phyloP scores from a whole-genome alignment of 2,329 filamentous ascomycete genomes.

The Aquanectria penicillioides region DNA sequence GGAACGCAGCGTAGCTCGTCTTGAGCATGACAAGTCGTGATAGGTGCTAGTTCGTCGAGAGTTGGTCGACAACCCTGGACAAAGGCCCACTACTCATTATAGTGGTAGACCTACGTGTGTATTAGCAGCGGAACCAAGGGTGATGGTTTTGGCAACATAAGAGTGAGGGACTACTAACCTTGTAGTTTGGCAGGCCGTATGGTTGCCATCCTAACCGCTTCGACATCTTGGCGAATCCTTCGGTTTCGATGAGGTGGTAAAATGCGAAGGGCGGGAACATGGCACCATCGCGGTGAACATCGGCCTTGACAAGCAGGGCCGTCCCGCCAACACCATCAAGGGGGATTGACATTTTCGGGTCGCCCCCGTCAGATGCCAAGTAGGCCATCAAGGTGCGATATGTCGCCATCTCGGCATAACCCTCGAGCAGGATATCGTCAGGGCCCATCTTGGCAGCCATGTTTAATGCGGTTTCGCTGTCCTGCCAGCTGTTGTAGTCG shows the following conservation, averaged over 20 bases:
- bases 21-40: slow-evolving; percentile 28
- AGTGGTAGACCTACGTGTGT: slow-evolving; percentile 78
- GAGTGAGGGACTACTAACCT: slow-evolving; percentile 66
- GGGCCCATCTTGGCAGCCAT: slow-evolving; percentile 83
- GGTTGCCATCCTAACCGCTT: slow-evolving; percentile 85
- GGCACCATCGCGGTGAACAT: slow-evolving; percentile 95
- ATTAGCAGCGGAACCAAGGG: slow-evolving; percentile 21
- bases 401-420: slow-evolving; percentile 92
- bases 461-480: slow-evolving; percentile 81
- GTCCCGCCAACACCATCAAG: slow-evolving; percentile 96
- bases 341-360: slow-evolving; percentile 71
- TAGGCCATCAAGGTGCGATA: slow-evolving; percentile 93
- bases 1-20: slow-evolving; percentile 16
- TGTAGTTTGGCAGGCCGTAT: slow-evolving; percentile 95
- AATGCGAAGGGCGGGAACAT: slow-evolving; percentile 99
- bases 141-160: background rate
- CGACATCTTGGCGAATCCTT: slow-evolving; percentile 98
- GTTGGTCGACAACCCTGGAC: slow-evolving; percentile 19
- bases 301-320: slow-evolving; percentile 91
- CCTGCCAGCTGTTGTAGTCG: slow-evolving; percentile 98
- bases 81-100: slow-evolving; percentile 75
- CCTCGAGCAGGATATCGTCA: slow-evolving; percentile 93
- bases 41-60: slow-evolving; percentile 16
- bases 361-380: slow-evolving; percentile 69
- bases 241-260: slow-evolving; percentile 96